Conservation (phyloP, 1,284 basidiomycete genomes). For the Boletus calvinii region DNA sequence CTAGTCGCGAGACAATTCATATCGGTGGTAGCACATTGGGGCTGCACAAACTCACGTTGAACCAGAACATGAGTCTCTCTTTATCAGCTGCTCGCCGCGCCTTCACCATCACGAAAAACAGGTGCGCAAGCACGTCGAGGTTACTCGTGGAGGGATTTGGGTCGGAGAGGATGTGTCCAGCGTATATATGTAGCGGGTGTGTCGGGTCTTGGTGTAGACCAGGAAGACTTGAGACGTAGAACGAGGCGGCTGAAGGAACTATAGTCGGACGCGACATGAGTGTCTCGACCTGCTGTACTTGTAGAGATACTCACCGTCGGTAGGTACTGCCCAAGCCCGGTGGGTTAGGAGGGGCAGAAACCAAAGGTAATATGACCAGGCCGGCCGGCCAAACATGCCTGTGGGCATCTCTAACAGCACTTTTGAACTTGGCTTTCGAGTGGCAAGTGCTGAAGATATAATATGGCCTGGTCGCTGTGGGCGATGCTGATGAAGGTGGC, state of each 20-base stretch:
- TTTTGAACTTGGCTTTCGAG: neutral
- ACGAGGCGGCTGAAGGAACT: conserved; percentile 81
- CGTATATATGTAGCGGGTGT: conserved; percentile 76
- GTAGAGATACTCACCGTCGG: conserved; percentile 41
- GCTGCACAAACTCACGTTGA: conserved; percentile 66
- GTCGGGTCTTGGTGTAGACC: conserved; percentile 69
- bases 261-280: neutral
- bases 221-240: conserved; percentile 79
- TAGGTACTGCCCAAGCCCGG: conserved; percentile 39
- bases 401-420: conserved; percentile 5
- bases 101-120: conserved; percentile 91
- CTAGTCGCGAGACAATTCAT: conserved; percentile 38
- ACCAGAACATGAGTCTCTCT: conserved; percentile 92
- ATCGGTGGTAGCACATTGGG: neutral
- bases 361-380: conserved; percentile 17
- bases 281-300: neutral
- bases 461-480: neutral
- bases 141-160: conserved; percentile 52
- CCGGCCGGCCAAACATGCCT: conserved; percentile 2
- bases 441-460: neutral
- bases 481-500: conserved; percentile 8
- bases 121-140: conserved; percentile 69
- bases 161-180: conserved; percentile 81
- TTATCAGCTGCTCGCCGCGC: conserved; percentile 85
- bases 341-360: conserved; percentile 17